Percentiles rank a stretch among this genome's conserved stretches.
These are phyloP conservation scores for Myxozyma monticola DNA, from an alignment of 805 yeast genomes.

Conservation along the genomic window DNA sequence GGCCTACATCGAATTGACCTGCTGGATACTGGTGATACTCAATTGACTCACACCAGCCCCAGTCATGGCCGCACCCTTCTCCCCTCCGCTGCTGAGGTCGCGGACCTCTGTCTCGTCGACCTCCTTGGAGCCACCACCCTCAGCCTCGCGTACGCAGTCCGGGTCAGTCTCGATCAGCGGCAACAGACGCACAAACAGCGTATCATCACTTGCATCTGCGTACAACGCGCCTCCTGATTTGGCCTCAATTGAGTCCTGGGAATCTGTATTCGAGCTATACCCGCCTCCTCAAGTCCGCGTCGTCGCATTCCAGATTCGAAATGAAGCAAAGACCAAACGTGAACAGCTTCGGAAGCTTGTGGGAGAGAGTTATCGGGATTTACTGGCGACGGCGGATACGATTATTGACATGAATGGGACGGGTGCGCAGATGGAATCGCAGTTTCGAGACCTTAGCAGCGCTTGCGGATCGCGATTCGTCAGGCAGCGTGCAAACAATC, in stretches of 20 bases:
- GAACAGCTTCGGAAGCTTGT: constrained; percentile 27
- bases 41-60: too few relatives aligned
- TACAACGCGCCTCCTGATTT: constrained; percentile 1
- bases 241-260: constrained; percentile 21
- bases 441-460: constrained; percentile 12
- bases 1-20: too few relatives aligned
- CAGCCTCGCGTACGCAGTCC: neutral
- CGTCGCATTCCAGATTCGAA: constrained; percentile 20
- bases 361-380: constrained; percentile 29
- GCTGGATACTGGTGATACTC: too few relatives aligned
- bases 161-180: neutral
- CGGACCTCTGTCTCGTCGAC: neutral
- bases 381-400: constrained; percentile 26
- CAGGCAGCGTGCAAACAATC: constrained; percentile 5
- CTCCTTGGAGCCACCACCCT: neutral
- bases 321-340: constrained; percentile 24
- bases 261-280: constrained; percentile 21
- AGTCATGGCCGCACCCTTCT: too few relatives aligned
- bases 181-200: neutral
- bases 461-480: constrained; percentile 15
- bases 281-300: constrained; percentile 28
- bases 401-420: constrained; percentile 24
- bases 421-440: constrained; percentile 13
- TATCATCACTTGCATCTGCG: neutral
- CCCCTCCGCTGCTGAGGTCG: too few relatives aligned